Percentiles rank a stretch among this genome's conserved stretches.
Evolutionary conservation across 2,329 filamentous ascomycete genomes (phyloP).

Genomic region (Ceratocystiopsis sp.): DNA sequence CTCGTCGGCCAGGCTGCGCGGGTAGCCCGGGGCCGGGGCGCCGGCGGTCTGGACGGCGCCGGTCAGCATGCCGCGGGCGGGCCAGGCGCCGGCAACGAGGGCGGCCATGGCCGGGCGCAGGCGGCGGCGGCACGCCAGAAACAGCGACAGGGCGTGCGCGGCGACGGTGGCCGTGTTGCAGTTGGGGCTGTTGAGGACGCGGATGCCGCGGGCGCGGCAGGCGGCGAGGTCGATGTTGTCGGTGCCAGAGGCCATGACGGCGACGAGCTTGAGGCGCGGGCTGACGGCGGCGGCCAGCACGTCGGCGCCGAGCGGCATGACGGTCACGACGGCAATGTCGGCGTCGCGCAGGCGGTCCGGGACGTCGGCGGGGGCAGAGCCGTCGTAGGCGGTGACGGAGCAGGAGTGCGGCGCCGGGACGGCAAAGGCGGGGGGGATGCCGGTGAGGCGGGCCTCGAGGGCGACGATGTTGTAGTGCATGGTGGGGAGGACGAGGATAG

Average conservation of each 20-base stretch:
- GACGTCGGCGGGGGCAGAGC: conserved; percentile 13
- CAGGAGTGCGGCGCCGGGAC: conserved; percentile 15
- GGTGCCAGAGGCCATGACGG: conserved; percentile 14
- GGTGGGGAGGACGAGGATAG: too few relatives aligned
- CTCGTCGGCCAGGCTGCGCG: conserved; percentile 9
- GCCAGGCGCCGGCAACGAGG: conserved; percentile 11
- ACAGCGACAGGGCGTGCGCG: conserved; percentile 14
- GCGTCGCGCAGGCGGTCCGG: conserved; percentile 18
- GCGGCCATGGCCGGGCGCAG: conserved; percentile 16
- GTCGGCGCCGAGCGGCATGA: conserved; percentile 14
- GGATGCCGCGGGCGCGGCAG: conserved; percentile 12
- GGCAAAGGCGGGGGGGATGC: conserved; percentile 12
- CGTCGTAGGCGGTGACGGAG: conserved; percentile 13
- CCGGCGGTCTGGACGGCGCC: conserved; percentile 5
- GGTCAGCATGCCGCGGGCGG: conserved; percentile 10
- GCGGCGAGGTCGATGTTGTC: conserved; percentile 13
- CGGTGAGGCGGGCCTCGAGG: conserved; percentile 17
- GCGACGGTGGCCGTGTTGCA: conserved; percentile 15
- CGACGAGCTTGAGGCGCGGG: conserved; percentile 16
- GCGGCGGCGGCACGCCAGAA: conserved; percentile 17
- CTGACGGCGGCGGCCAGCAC: conserved; percentile 9
- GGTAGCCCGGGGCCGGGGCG: too few relatives aligned
- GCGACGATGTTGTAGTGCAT: conserved; percentile 19
- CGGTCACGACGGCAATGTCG: conserved; percentile 19
- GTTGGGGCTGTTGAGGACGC: conserved; percentile 16